Evolutionary conservation across 495 filamentous ascomycete genomes (phyloP).

Genomic region (Neurospora tetrasperma): DNA sequence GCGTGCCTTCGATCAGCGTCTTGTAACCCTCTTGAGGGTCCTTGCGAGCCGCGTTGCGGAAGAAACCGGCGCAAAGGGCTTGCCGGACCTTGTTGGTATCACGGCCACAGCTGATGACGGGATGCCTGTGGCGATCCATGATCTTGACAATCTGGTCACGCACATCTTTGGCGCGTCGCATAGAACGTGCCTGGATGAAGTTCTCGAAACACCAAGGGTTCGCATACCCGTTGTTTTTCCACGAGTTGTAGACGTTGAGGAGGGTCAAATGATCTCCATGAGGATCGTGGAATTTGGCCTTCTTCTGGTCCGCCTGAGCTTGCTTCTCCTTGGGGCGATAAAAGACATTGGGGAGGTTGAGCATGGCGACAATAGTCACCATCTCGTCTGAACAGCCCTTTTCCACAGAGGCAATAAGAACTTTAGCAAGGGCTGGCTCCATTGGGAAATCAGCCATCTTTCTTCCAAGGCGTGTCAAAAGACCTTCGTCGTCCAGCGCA

Average conservation of each 20-base stretch:
- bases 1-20: slow-evolving; percentile 88
- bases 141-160: slow-evolving; percentile 85
- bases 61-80: slow-evolving; percentile 87
- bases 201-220: slow-evolving; percentile 96
- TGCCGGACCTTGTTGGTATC: slow-evolving; percentile 84
- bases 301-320: slow-evolving; percentile 91
- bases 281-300: slow-evolving; percentile 92
- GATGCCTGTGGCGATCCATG: slow-evolving; percentile 79
- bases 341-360: slow-evolving; percentile 75
- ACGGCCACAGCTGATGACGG: slow-evolving; percentile 70
- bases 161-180: slow-evolving; percentile 84
- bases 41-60: slow-evolving; percentile 89
- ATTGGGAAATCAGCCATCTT: slow-evolving; percentile 99
- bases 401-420: slow-evolving; percentile 77
- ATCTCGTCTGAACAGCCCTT: slow-evolving; percentile 88
- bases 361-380: slow-evolving; percentile 90
- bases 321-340: slow-evolving; percentile 97
- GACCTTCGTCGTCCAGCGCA: slow-evolving; percentile 91
- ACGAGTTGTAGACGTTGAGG: slow-evolving; percentile 91
- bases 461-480: slow-evolving; percentile 81
- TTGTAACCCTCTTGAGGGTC: slow-evolving; percentile 96
- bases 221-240: slow-evolving; percentile 72
- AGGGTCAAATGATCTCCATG: slow-evolving; percentile 90
- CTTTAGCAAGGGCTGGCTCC: slow-evolving; percentile 78
- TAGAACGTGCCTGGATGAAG: slow-evolving; percentile 85